A percentile compares a stretch with the other conserved stretches of the same genome.
phyloP scores from a whole-genome alignment of 768 basidiomycete species.

The Saitozyma sp. region DNA sequence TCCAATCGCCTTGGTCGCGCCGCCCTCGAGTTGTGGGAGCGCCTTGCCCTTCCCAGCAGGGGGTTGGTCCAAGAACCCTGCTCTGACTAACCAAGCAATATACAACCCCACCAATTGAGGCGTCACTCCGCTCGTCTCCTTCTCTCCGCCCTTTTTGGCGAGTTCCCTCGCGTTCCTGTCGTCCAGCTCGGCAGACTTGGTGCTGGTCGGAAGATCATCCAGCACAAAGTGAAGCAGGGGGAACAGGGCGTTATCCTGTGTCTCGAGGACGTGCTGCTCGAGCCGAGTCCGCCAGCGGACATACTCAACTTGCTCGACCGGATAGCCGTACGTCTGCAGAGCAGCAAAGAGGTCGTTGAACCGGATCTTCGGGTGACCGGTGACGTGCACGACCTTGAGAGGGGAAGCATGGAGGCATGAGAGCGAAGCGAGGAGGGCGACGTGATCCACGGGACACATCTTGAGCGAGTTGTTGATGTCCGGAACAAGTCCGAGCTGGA shows the following conservation, averaged over 20 bases:
- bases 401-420: slow-evolving; percentile 63
- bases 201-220: slow-evolving; percentile 94
- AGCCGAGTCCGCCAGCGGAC: slow-evolving; percentile 85
- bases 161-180: slow-evolving; percentile 77
- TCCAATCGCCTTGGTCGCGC: slow-evolving; percentile 48
- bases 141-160: slow-evolving; percentile 56
- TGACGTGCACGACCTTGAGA: slow-evolving; percentile 63
- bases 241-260: slow-evolving; percentile 94
- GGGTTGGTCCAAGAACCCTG: slow-evolving; percentile 69
- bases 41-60: slow-evolving; percentile 53
- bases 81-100: slow-evolving; percentile 85
- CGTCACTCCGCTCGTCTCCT: slow-evolving; percentile 63
- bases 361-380: slow-evolving; percentile 79
- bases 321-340: slow-evolving; percentile 76
- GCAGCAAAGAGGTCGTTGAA: slow-evolving; percentile 82
- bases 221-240: slow-evolving; percentile 95
- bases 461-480: slow-evolving; percentile 98
- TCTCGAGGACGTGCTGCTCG: slow-evolving; percentile 91
- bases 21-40: slow-evolving; percentile 47
- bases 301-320: slow-evolving; percentile 78
- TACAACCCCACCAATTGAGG: slow-evolving; percentile 79
- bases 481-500: slow-evolving; percentile 92
- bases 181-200: slow-evolving; percentile 87
- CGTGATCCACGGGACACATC: slow-evolving; percentile 97
- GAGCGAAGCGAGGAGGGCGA: slow-evolving; percentile 75